Percentiles rank a stretch among this genome's conserved stretches.
phyloP scores from a whole-genome alignment of 1,284 basidiomycete genomes.

The Papiliotrema flavescens region DNA sequence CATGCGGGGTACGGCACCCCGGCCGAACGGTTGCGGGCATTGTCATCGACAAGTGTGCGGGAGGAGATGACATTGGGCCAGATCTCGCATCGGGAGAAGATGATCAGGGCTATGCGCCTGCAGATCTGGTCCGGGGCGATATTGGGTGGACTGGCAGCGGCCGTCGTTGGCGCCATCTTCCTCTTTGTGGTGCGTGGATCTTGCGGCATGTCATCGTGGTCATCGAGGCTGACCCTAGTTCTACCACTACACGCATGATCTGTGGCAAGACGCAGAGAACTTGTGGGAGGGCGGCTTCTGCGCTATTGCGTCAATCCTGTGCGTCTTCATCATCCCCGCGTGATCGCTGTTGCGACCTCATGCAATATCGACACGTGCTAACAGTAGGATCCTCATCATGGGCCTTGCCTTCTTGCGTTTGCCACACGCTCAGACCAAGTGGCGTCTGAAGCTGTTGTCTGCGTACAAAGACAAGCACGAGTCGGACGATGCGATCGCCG shows the following conservation, averaged over 20 bases:
- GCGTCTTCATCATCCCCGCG: conserved; percentile 4
- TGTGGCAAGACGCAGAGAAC: conserved; percentile 63
- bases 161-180: conserved; percentile 58
- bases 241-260: conserved; percentile 52
- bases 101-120: conserved; percentile 27
- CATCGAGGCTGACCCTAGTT: conserved; percentile 27
- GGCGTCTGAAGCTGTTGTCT: conserved; percentile 74
- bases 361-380: background rate
- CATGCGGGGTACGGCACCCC: background rate
- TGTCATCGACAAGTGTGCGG: background rate
- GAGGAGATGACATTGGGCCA: background rate
- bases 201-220: background rate
- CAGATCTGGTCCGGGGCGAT: conserved; percentile 71
- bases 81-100: background rate
- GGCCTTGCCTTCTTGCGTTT: conserved; percentile 70
- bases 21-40: background rate
- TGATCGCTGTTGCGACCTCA: conserved; percentile 20
- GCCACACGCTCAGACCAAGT: conserved; percentile 74
- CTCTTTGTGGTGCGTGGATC: conserved; percentile 44
- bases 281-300: conserved; percentile 65
- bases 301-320: conserved; percentile 58
- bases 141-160: conserved; percentile 65
- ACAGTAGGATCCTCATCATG: conserved; percentile 53
- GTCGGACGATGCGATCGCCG: background rate
- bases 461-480: conserved; percentile 59